Percentiles rank a stretch among this genome's conserved stretches.
phyloP scores from a whole-genome alignment of 345 rosid genomes.

The Eucalyptus brandiana region DNA sequence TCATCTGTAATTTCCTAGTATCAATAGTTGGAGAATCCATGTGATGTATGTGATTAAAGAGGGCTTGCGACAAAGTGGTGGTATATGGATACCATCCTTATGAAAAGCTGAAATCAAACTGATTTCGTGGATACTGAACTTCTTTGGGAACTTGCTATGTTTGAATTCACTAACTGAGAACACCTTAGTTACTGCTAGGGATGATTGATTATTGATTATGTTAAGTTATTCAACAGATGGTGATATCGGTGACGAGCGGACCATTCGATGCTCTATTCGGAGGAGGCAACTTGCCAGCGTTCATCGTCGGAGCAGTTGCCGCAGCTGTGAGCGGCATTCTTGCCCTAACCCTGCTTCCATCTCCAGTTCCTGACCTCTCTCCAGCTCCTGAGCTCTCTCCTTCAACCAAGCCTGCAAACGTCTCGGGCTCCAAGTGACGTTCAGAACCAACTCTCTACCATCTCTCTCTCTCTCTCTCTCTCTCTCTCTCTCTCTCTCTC shows the following conservation, averaged over 20 bases:
- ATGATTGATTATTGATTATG: neutral
- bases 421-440: neutral
- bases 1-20: neutral
- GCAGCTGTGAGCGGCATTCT: slow-evolving; percentile 6
- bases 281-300: slow-evolving; percentile 14
- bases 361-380: neutral
- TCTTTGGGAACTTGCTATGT: neutral
- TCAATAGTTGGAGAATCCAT: neutral
- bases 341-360: slow-evolving; percentile 3
- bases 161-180: neutral
- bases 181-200: neutral
- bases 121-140: neutral
- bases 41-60: neutral
- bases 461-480: neutral
- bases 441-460: neutral
- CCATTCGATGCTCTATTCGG: neutral
- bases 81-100: neutral
- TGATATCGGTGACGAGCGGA: neutral
- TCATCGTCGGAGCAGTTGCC: slow-evolving; percentile 11
- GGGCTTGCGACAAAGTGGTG: neutral
- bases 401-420: neutral
- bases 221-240: neutral
- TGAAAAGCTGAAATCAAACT: neutral
- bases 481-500: neutral
- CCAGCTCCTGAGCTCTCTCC: neutral